These are phyloP conservation scores for Chenopodium formosanum DNA, from an alignment of 148 eudicot genomes.

Conservation along the genomic window DNA sequence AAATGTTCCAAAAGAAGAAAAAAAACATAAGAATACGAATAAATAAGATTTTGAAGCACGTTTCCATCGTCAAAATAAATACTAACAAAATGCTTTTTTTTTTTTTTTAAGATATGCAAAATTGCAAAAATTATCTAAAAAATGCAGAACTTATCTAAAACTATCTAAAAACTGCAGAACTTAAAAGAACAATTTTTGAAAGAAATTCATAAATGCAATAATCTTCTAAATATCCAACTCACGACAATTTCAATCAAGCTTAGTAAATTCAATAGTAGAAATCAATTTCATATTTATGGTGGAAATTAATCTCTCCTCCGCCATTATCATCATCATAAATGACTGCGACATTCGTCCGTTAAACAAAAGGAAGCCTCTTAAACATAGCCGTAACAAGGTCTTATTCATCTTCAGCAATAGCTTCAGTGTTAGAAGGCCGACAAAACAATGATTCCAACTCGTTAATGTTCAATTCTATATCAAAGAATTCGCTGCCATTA, in stretches of 20 bases:
- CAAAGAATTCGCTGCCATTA: constrained; percentile 62
- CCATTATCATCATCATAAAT: constrained; percentile 29
- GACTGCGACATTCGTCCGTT: constrained; percentile 49
- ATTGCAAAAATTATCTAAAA: not conserved
- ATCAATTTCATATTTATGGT: not conserved
- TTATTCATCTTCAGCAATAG: constrained; percentile 52
- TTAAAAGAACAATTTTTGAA: too few species aligned
- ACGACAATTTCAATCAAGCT: constrained; percentile 52
- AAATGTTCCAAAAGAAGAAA: too few species aligned
- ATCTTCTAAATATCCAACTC: constrained; percentile 52
- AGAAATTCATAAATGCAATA: too few species aligned
- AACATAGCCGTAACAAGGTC: constrained; percentile 76
- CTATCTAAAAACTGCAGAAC: too few species aligned
- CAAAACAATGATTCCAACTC: constrained; percentile 38
- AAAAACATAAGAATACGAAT: too few species aligned
- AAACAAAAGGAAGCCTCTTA: constrained; percentile 57
- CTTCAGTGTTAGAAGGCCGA: constrained; percentile 58
- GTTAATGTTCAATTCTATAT: constrained; percentile 30
- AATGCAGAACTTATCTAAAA: too few species aligned
- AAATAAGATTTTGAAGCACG: not conserved
- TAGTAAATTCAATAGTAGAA: constrained; percentile 60
- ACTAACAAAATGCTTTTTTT: too few species aligned
- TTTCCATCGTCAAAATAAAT: too few species aligned
- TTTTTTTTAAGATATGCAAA: too few species aligned
- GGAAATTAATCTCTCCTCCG: constrained; percentile 11